Conservation (phyloP, 1,284 basidiomycete genomes). For the Trametes polyzona region DNA sequence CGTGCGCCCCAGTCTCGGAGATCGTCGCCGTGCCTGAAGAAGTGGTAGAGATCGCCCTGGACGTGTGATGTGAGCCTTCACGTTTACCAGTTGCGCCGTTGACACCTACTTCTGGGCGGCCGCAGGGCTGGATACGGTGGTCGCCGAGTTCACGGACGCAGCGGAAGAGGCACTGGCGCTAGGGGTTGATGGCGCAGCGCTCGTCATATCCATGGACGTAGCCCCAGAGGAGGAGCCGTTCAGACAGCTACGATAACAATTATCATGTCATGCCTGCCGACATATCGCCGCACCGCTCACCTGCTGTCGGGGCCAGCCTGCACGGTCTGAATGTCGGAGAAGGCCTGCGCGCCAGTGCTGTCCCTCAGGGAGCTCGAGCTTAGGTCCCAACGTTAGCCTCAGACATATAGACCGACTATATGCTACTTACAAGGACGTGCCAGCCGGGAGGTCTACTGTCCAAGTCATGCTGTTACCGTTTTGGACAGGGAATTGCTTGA, state of each 20-base stretch:
- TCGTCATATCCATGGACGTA: conserved; percentile 19
- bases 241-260: conserved; percentile 30
- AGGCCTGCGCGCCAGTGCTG: conserved; percentile 56
- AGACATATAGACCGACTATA: neutral
- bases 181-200: neutral
- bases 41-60: conserved; percentile 7
- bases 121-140: neutral
- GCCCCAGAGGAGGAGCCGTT: conserved; percentile 27
- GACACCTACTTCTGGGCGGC: conserved; percentile 1
- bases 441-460: conserved; percentile 57
- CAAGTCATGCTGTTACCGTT: conserved; percentile 58
- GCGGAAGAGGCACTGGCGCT: neutral
- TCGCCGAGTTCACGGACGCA: conserved; percentile 8
- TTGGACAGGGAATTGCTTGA: conserved; percentile 58
- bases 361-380: conserved; percentile 65
- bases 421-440: conserved; percentile 59
- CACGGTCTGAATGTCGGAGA: conserved; percentile 59
- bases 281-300: conserved; percentile 31
- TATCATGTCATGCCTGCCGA: neutral
- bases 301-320: conserved; percentile 43
- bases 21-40: neutral
- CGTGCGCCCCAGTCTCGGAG: neutral
- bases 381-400: neutral
- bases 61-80: neutral
- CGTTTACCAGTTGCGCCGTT: neutral